Evolutionary conservation across 139 green algal species (phyloP).

Genomic region (Chlamydomonas asymmetrica): DNA sequence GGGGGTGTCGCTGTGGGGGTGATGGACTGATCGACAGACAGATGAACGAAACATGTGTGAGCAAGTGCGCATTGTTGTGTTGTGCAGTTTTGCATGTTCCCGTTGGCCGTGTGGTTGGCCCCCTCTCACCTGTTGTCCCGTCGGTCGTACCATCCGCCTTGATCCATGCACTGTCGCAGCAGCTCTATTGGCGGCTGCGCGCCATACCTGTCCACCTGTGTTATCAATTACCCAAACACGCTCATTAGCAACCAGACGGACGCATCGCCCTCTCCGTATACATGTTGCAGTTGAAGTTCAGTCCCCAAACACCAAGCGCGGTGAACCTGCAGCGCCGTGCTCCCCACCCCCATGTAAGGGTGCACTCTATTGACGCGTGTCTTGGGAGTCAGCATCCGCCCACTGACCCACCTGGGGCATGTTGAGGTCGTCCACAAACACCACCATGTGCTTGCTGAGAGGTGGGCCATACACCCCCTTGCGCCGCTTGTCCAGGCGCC

Average conservation of each 20-base stretch:
- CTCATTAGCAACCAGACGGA: no score
- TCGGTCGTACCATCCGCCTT: conserved; percentile 58
- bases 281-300: no score
- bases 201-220: conserved; percentile 48
- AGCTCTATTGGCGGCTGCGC: conserved; percentile 72
- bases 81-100: no score
- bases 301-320: no score
- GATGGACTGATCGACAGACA: conserved; percentile 56
- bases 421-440: conserved; percentile 85
- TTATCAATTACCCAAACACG: no score
- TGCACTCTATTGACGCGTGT: no score
- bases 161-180: conserved; percentile 64
- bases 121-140: conserved; percentile 28
- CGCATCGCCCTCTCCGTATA: no score
- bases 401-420: conserved; percentile 62
- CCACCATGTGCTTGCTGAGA: conserved; percentile 48
- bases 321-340: no score
- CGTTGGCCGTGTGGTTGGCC: no score
- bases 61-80: not conserved
- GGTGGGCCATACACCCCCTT: conserved; percentile 66
- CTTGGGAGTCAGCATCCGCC: no score
- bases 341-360: no score
- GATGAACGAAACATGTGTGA: not conserved
- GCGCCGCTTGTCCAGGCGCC: conserved; percentile 55
- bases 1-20: conserved; percentile 59